Evolutionary conservation across 192 early-diverging fungal species (phyloP), one percentile per base, ranked within the genome.

Genomic region (Backusella westeae): DNA sequence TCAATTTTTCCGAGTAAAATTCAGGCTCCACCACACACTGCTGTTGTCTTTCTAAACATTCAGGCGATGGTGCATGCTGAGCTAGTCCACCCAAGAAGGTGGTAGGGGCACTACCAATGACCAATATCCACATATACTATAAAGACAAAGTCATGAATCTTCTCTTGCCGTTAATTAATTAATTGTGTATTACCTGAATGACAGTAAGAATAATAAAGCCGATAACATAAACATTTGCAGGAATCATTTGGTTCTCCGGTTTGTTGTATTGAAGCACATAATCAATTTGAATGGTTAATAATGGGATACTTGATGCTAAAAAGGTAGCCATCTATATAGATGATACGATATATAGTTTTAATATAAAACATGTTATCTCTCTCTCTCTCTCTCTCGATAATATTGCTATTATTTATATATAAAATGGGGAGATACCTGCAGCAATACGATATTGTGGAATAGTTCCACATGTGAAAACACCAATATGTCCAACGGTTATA

Each of bases 91-190:
- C 71, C 34, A 74, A 42, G 42, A 9, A 81, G 2, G 90, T 90
- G 2, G 90, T 86, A 1, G 89, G 87, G 34, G 87, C 88, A 79
- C 88, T 85, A 39, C 91, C 93, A 66, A 94, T 88, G n/a, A 85
- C 83, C 29, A 91, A 78, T 34, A 93, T 81, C 93, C 91, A 94
- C 34, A 91, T 80, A 75, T 91, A 88, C 77, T 29, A 35, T 69
- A 4, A 10, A 34, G 6, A 17, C 10, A 17, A 17, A 19, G 15
- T 15, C 4, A 44, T 44, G 42, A 17, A 17, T 15, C 14, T 44
- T 44, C 38, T 44, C 5, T 49, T n/a, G 4, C 1, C 4, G 42
- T 17, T 17, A 17, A 44, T 44, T 17, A 17, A 44, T 44, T 44
- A 0, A 49, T n/a, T 17, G 6, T 49, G 46, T 38, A 67, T 71